A percentile compares a stretch with the other conserved stretches of the same genome.
These are phyloP conservation scores for Ogataea hybrid DNA, from an alignment of 1,139 yeast species.

Conservation along the genomic window DNA sequence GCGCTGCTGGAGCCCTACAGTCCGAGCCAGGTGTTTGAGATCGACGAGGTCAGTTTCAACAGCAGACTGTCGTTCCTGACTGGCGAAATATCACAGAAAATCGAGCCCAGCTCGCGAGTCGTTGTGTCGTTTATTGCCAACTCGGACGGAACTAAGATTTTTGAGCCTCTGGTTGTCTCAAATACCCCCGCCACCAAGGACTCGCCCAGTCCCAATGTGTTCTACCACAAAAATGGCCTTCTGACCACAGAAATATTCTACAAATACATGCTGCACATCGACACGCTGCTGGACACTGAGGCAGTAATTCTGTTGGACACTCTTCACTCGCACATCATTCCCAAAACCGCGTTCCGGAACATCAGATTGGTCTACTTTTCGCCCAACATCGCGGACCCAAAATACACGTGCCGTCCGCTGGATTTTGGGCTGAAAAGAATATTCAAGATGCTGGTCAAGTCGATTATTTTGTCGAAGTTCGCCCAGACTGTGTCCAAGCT, in stretches of 20 bases:
- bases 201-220: slow-evolving; percentile 12
- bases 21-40: slow-evolving; percentile 24
- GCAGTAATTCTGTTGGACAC: slow-evolving; percentile 32
- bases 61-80: slow-evolving; percentile 22
- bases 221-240: slow-evolving; percentile 23
- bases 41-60: slow-evolving; percentile 28
- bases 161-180: slow-evolving; percentile 29
- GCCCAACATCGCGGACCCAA: slow-evolving; percentile 17
- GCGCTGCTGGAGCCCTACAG: slow-evolving; percentile 10
- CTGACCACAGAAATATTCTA: slow-evolving; percentile 34
- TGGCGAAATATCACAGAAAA: slow-evolving; percentile 4
- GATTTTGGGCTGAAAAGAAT: slow-evolving; percentile 31
- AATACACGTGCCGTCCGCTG: slow-evolving; percentile 28
- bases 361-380: slow-evolving; percentile 30
- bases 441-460: slow-evolving; percentile 31
- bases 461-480: slow-evolving; percentile 4
- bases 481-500: slow-evolving; percentile 2
- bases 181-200: slow-evolving; percentile 15
- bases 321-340: slow-evolving; percentile 33
- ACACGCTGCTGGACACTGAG: slow-evolving; percentile 21
- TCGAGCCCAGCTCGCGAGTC: slow-evolving; percentile 19
- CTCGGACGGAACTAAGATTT: slow-evolving; percentile 26
- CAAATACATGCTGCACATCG: slow-evolving; percentile 32
- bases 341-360: slow-evolving; percentile 25
- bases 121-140: slow-evolving; percentile 27